Conservation (phyloP, 768 basidiomycete species). For the Antrodiella citrinella region DNA sequence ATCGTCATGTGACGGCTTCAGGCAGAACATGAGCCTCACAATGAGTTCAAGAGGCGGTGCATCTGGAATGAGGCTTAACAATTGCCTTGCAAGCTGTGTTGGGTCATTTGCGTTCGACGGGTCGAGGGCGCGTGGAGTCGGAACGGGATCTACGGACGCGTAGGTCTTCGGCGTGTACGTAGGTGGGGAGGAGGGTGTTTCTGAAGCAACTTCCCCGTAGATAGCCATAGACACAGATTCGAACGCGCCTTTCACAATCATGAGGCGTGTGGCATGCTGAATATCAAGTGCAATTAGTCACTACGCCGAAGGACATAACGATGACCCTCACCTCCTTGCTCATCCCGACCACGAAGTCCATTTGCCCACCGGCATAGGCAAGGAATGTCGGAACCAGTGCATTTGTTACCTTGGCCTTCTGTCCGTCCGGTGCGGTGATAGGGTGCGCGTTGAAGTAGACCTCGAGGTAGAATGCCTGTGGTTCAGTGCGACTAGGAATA, state of each 20-base stretch:
- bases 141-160: conserved; percentile 24
- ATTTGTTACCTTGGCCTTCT: conserved; percentile 60
- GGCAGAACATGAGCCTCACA: conserved; percentile 67
- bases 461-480: conserved; percentile 65
- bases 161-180: conserved; percentile 36
- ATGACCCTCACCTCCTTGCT: conserved; percentile 46
- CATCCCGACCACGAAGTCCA: conserved; percentile 65
- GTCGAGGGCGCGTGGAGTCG: conserved; percentile 48
- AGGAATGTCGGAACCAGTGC: conserved; percentile 64
- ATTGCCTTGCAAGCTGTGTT: conserved; percentile 47
- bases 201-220: conserved; percentile 46
- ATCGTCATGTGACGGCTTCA: conserved; percentile 72
- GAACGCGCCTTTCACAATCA: conserved; percentile 77
- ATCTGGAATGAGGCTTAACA: conserved; percentile 54
- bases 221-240: conserved; percentile 55
- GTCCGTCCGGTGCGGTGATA: conserved; percentile 34
- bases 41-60: conserved; percentile 57
- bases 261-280: conserved; percentile 53
- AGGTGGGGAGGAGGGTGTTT: conserved; percentile 27
- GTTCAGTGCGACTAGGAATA: conserved; percentile 52
- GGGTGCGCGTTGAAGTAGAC: conserved; percentile 69
- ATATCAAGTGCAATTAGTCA: conserved; percentile 32
- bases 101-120: conserved; percentile 55
- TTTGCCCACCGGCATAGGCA: conserved; percentile 60
- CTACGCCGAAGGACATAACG: background rate